Percentiles rank a stretch among this genome's conserved stretches.
Evolutionary conservation across 192 early-diverging fungal species (phyloP).

Genomic region (Coemansia sp.): DNA sequence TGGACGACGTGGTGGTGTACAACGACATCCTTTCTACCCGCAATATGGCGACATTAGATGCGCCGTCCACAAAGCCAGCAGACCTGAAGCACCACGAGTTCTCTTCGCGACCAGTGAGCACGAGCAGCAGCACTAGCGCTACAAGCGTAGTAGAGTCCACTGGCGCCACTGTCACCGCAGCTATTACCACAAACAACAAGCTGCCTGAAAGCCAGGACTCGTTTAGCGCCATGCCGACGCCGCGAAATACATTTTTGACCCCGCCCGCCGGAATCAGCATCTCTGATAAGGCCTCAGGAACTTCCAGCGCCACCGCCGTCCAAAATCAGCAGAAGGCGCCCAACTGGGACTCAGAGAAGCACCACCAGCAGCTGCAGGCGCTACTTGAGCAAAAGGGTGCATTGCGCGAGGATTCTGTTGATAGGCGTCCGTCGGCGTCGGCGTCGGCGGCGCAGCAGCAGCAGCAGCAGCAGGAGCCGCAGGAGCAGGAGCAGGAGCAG

Average conservation of each 20-base stretch:
- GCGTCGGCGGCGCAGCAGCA: background rate
- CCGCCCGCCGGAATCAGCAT: conserved; percentile 48
- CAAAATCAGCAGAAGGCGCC: background rate
- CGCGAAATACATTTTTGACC: conserved; percentile 49
- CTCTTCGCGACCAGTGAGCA: conserved; percentile 47
- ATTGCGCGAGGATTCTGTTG: background rate
- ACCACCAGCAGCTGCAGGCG: conserved; percentile 40
- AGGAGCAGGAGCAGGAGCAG: background rate
- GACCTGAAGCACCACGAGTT: conserved; percentile 14
- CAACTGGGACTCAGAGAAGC: conserved; percentile 40
- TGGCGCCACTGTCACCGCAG: background rate
- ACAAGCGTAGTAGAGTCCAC: conserved; percentile 19
- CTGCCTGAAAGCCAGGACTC: conserved; percentile 40
- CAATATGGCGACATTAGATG: conserved; percentile 16
- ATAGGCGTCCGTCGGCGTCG: background rate
- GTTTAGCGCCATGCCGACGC: conserved; percentile 51
- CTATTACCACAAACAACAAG: conserved; percentile 8
- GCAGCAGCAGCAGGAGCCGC: background rate
- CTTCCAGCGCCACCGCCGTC: conserved; percentile 1
- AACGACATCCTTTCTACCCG: background rate
- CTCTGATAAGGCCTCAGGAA: conserved; percentile 13
- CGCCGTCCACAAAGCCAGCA: conserved; percentile 19
- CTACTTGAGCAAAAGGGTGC: conserved; percentile 35
- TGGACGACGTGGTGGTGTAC: background rate
- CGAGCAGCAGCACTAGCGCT: conserved; percentile 47